A percentile compares a stretch with the other conserved stretches of the same genome.
These are phyloP conservation scores for Phytophthora rubi DNA, from an alignment of 352 stramenopile species.

Conservation along the genomic window DNA sequence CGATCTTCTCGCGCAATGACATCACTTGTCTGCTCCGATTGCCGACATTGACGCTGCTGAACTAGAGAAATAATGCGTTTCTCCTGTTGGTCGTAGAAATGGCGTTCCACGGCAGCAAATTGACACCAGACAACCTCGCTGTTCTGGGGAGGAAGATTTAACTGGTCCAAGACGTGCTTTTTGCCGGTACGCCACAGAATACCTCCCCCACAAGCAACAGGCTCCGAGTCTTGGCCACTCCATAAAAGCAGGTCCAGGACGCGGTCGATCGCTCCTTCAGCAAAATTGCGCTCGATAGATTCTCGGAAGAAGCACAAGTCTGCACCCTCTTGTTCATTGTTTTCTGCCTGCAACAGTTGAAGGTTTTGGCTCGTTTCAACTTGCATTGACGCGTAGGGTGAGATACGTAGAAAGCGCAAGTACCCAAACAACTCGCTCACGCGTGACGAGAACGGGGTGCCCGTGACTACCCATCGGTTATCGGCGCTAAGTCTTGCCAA, in stretches of 20 bases:
- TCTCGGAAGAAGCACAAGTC: slow-evolving; percentile 46
- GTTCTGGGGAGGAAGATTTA: slow-evolving; percentile 64
- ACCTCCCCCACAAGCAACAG: slow-evolving; percentile 31
- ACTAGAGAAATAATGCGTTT: slow-evolving; percentile 50
- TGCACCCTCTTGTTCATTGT: slow-evolving; percentile 31
- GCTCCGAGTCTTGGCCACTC: slow-evolving; percentile 25
- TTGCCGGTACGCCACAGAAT: slow-evolving; percentile 86
- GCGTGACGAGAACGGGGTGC: slow-evolving; percentile 87
- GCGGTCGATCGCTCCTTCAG: slow-evolving; percentile 45
- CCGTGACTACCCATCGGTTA: slow-evolving; percentile 90
- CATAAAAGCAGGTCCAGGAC: slow-evolving; percentile 61
- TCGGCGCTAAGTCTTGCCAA: slow-evolving; percentile 68
- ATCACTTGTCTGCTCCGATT: slow-evolving; percentile 18
- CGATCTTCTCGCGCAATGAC: slow-evolving; percentile 45
- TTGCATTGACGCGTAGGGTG: slow-evolving; percentile 37
- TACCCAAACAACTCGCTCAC: slow-evolving; percentile 89
- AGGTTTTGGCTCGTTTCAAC: slow-evolving; percentile 1
- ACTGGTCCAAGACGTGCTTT: slow-evolving; percentile 69
- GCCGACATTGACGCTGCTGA: slow-evolving; percentile 38
- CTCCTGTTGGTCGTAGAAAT: slow-evolving; percentile 83
- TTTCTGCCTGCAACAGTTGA: slow-evolving; percentile 14
- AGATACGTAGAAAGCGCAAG: slow-evolving; percentile 71
- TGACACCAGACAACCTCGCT: slow-evolving; percentile 66
- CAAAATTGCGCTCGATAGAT: slow-evolving; percentile 44
- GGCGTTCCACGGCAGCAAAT: slow-evolving; percentile 77